Evolutionary conservation across 2,329 filamentous ascomycete genomes (phyloP), one percentile per base, ranked within the genome.

Genomic region (Fusarium mexicanum): DNA sequence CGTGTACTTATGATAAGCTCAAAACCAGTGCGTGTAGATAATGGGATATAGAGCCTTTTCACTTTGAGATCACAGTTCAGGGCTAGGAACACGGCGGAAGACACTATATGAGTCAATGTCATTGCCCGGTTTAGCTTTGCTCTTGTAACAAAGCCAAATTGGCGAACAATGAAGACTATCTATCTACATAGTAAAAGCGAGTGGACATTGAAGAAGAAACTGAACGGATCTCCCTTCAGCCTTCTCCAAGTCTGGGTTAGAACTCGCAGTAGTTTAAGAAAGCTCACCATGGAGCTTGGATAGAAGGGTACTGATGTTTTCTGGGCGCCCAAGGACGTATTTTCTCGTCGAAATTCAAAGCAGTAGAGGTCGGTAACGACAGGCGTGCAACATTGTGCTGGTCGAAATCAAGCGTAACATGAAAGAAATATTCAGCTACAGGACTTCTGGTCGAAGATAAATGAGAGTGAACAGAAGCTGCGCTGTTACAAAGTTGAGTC

Each of bases 321-420:
- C 5, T 46, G 40, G 35, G 17, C 33, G 29, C 13, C 47, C 12
- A 33, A 6, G 31, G 50, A 58, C 53, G 41, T 40, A n/a, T 12
- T 20, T 60, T 46, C 40, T 64, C 53, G 14, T 63, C 33, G 31
- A 46, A 40, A 20, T 22, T 29, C 47, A 41, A 38, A 43, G 26
- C 44, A 64, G 4, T 35, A 74, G 41, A 58, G 35, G 46, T 14
- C 47, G 61, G 61, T 65, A 75, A 44, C 22, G 73, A 73, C 75
- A 69, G 69, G 43, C 47, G 24, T 51, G 53, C 55, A 69, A 29
- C 35, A 61, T 31, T 64, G 43, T 73, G 71, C 61, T 31, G 29
- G 41, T 13, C 46, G 33, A 62, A 47, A 18, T 37, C 24, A 40
- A 67, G 35, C 22, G n/a, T 18, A 51, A 53, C 26, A 26, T n/a